phyloP scores from a whole-genome alignment of 2,329 filamentous ascomycete genomes.

The Coniochaeta sp. region DNA sequence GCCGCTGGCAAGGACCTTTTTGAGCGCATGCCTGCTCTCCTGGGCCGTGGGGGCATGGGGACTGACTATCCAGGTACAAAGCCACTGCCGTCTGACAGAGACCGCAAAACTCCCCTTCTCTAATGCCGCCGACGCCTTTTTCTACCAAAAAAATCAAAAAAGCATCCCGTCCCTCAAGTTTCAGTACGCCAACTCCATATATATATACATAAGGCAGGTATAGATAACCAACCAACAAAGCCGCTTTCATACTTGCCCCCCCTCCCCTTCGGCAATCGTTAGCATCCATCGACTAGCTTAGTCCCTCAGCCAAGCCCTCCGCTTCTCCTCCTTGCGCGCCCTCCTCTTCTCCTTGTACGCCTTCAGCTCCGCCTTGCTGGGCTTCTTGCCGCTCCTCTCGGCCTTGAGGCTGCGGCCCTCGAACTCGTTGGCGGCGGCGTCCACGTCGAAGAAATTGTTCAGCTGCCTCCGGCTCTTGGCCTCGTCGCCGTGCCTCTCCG shows the following conservation, averaged over 20 bases:
- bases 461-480: constrained; percentile 83
- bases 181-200: background rate
- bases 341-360: constrained; percentile 85
- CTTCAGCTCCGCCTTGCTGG: constrained; percentile 80
- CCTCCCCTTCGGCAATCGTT: background rate
- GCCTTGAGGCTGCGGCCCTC: constrained; percentile 87
- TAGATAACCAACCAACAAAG: too few species aligned
- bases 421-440: constrained; percentile 85
- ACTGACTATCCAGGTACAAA: background rate
- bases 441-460: constrained; percentile 93
- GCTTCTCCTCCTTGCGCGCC: constrained; percentile 89
- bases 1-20: background rate
- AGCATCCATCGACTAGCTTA: too few species aligned
- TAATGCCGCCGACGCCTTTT: background rate
- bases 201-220: too few species aligned
- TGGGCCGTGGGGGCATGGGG: background rate
- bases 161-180: background rate
- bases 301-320: constrained; percentile 83
- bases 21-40: background rate
- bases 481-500: constrained; percentile 77
- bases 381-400: constrained; percentile 78
- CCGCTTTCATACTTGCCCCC: too few species aligned
- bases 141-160: background rate
- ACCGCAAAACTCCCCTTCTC: background rate
- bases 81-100: background rate